Evolutionary conservation across 257 asterid species (phyloP), one percentile per base, ranked within the genome.

Genomic region (Solanum pimpinellifolium): DNA sequence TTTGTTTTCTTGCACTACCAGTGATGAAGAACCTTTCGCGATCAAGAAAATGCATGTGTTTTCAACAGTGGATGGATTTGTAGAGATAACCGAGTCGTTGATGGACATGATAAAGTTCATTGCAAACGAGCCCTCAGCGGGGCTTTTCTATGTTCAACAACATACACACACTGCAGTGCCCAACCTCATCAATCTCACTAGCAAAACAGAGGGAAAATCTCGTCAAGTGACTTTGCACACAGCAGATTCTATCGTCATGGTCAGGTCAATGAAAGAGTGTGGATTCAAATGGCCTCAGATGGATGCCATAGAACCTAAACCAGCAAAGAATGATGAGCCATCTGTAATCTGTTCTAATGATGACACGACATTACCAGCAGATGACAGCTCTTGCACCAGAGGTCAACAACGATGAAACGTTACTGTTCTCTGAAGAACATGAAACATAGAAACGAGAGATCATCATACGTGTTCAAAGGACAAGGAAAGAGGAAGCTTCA

Each of bases 111-210:
- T 95, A 56, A 97, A 92, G 88, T 95, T 90, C 52, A 94, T 94
- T 88, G 99, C 99, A 7, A 97, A 97, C 42, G 99, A 97, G 88
- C 99, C 99, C 91, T 95, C 99, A 4, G 96, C 94, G 89, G 99
- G 99, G 84, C 98, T 96, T 86, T 95, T 89, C 93, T 96, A 93
- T 83, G 90, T 97, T 69, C 99, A 96, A 88, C 98, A 97, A 91
- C 99, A 97, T 89, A 88, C 94, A 4, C 94, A 90, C 27, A 94
- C 91, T n/a, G 96, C 97, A 46, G 89, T 93, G 1, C 98, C 98
- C 12, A 97, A 96, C 92, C 93, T 96, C 41, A 88, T 92, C 10
- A 91, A 89, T 89, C 95, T 94, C 90, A 94, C 92, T 92, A 94
- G 88, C 66, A 94, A 90, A 11, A 91, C 94, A 31, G 89, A 78